Evolutionary conservation across 169 alveolate genomes (phyloP).

Genomic region (Plasmodium knowlesi): DNA sequence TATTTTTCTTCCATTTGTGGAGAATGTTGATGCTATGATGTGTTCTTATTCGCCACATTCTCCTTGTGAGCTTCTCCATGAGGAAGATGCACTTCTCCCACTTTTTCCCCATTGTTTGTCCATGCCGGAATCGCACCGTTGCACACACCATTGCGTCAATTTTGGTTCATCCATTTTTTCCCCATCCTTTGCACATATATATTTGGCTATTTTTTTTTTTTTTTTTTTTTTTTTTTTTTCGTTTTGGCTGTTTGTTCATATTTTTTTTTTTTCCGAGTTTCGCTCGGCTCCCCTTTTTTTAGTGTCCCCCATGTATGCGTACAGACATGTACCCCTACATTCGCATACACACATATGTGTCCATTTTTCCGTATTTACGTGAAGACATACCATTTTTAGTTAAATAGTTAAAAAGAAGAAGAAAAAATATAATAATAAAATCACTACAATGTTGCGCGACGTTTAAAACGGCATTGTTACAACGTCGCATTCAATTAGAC

Average conservation of each 20-base stretch:
- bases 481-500: not conserved
- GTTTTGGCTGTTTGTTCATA: conserved; percentile 11
- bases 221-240: not conserved
- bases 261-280: not conserved
- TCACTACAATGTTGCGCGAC: not conserved
- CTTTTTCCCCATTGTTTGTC: not conserved
- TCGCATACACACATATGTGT: not conserved
- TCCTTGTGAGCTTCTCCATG: not conserved
- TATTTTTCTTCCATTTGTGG: not conserved
- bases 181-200: not conserved
- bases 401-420: not conserved
- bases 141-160: not conserved
- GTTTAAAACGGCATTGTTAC: not conserved
- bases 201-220: not conserved
- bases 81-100: not conserved
- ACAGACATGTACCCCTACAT: not conserved
- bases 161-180: not conserved
- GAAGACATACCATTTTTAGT: not conserved
- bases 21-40: not conserved
- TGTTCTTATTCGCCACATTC: not conserved
- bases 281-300: not conserved
- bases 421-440: no score
- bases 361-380: not conserved
- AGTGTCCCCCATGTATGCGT: not conserved
- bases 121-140: not conserved